A percentile compares a stretch with the other conserved stretches of the same genome.
Evolutionary conservation across 116 monocot genomes (phyloP).

Genomic region (Trichopus zeylanicus): DNA sequence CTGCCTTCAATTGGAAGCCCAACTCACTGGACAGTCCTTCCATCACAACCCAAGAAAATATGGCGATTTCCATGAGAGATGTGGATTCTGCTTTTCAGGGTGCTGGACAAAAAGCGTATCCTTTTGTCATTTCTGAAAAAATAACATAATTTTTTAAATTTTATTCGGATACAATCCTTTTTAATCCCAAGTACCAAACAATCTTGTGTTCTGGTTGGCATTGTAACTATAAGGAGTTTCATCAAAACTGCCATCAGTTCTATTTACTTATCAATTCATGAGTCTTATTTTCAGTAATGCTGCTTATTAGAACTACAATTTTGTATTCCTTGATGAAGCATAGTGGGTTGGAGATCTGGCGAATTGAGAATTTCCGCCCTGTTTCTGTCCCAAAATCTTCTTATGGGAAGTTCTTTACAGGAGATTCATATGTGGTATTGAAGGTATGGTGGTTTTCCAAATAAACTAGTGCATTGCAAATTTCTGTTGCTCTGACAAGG

Average conservation of each 20-base stretch:
- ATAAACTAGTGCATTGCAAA: not conserved
- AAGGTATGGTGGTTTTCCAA: slow-evolving; percentile 24
- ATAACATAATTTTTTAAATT: too few species aligned
- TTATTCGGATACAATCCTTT: too few species aligned
- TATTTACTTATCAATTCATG: not conserved
- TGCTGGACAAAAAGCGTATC: slow-evolving; percentile 93
- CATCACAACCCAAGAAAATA: slow-evolving; percentile 15
- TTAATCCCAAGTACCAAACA: too few species aligned
- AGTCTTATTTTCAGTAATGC: not conserved
- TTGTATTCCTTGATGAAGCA: slow-evolving; percentile 15
- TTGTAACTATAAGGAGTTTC: too few species aligned
- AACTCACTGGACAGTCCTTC: slow-evolving; percentile 13
- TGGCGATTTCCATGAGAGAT: slow-evolving; percentile 89
- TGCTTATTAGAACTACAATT: not conserved
- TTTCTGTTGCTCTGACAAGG: not conserved
- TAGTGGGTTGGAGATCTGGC: slow-evolving; percentile 65
- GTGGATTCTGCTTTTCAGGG: slow-evolving; percentile 86
- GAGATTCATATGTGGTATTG: slow-evolving; percentile 48
- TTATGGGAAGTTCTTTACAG: slow-evolving; percentile 48
- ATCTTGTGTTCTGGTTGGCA: too few species aligned
- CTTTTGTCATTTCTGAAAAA: slow-evolving; percentile 18
- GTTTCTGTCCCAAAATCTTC: slow-evolving; percentile 43
- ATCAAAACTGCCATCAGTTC: too few species aligned
- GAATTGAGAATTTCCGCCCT: slow-evolving; percentile 52
- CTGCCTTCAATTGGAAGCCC: slow-evolving; percentile 17